Base-by-base conservation (phyloP, 352 stramenopile species). In the Globisporangium heterothallicum region DNA sequence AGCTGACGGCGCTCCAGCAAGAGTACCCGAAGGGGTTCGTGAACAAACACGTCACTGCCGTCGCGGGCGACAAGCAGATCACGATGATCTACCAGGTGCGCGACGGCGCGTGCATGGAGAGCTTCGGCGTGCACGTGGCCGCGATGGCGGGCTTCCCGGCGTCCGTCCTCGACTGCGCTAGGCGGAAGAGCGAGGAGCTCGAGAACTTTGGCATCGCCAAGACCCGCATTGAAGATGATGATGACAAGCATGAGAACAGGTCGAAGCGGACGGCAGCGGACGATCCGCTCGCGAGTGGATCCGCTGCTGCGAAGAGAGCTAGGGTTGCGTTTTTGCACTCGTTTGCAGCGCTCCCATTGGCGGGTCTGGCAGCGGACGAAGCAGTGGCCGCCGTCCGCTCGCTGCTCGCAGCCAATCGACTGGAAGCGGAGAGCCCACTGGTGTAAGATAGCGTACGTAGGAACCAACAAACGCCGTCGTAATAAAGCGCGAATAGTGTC, bases 81-180 rank as follows among this genome's bases (percentile, higher is more conserved):
- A 92, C 85, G n/a, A 94, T 95, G 84, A 61, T 92, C 45, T 95
- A 95, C 71, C 81, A 96, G 41, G 92, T 99, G 24, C 80, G 74
- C 52, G 76, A 94, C 50, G 97, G 97, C 35, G 82, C 94, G 5
- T 99, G 96, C 75, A 86, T 98, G 59, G 87, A 99, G 70, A 98
- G 87, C 58, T 99, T 99, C 71, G 97, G 97, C 45, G 98, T 99
- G 49, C 94, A 99, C 68, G 97, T 99, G 16, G 97, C 97, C 8
- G 84, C 97, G 53, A 97, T 99, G 84, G 96, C 95, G 13, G 85
- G 94, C 46, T 98, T 99, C 56, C 97, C 97, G 4, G 16, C 50
- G 5, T 69, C 72, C 2, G 95, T 99, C 22, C 94, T 99, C 51
- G 68, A 72, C 27, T 91, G 92, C 63, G 96, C 97, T 50, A 96